Evolutionary conservation across 2,329 filamentous ascomycete genomes (phyloP), one percentile per base, ranked within the genome.

Genomic region (Hirsutella minnesotensis): DNA sequence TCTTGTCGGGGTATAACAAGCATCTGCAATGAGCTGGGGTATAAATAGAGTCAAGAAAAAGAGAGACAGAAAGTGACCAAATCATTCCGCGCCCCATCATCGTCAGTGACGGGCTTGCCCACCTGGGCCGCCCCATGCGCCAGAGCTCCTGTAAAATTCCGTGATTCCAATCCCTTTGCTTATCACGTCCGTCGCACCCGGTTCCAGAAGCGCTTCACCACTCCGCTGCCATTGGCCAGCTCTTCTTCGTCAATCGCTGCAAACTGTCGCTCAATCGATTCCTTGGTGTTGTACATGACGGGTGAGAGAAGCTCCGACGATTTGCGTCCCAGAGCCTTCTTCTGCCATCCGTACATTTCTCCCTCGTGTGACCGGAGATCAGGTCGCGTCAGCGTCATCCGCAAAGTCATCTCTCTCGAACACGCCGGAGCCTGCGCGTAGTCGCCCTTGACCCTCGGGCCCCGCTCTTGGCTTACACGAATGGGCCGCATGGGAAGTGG

Each of bases 361-460:
- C 82, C 77, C 47, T 90, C 83, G 48, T 81, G 72, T 4, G 81
- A 81, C 35, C 88, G 80, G 39, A 96, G 72, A 57, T 96, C 90
- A 0, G 88, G 86, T 38, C 89, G 73, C 3, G 92, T 96, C 43
- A 96, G 73, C 0, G 90, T 96, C 88, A 96, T 94, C 39, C 89
- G 85, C 39, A 96, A 66, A 3, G 92, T 96, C 89, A 95, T 95
- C 61, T 96, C 89, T 29, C 89, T 57, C 43, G 77, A 82, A 29
- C 73, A 71, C 0, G 72, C 66, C 2, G 75, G 64, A 5, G 68
- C 69, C 39, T 77, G 73, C 10, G 67, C 62, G 51, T 73, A 72
- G 44, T 68, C 67, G 18, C 31, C 53, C 51, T 47, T 63, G 64
- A 44, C 53, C 47, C 30, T 56, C 19, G 44, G 31, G 5, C 52